Conservation (phyloP, 108 stramenopile species). For the Nitzschia putrida region DNA sequence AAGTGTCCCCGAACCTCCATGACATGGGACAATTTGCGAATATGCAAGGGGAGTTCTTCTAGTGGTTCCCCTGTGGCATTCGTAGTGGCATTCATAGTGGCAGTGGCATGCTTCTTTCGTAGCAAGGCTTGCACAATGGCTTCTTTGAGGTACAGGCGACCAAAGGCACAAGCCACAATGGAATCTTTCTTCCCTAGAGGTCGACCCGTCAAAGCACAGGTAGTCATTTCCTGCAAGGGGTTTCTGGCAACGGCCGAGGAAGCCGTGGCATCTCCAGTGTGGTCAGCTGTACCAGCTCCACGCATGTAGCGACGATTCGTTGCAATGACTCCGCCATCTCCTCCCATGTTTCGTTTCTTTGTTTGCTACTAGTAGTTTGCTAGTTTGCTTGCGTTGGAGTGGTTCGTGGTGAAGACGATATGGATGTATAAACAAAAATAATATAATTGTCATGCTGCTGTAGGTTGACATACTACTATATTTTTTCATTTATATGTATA, state of each 20-base stretch:
- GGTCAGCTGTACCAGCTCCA: constrained; percentile 74
- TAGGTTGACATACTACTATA: too few species aligned
- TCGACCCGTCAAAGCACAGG: constrained; percentile 61
- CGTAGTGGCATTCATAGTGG: not conserved
- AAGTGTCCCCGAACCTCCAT: constrained; percentile 43
- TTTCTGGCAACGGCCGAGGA: constrained; percentile 15
- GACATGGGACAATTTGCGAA: constrained; percentile 74
- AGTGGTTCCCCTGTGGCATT: constrained; percentile 5
- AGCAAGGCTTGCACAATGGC: constrained; percentile 77
- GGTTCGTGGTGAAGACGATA: not conserved
- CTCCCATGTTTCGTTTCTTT: constrained; percentile 67
- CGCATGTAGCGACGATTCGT: constrained; percentile 80
- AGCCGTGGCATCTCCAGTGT: constrained; percentile 55
- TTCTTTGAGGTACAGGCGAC: constrained; percentile 72
- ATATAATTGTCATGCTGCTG: too few species aligned
- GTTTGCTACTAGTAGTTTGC: not conserved
- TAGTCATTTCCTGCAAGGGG: constrained; percentile 43
- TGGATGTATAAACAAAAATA: too few species aligned
- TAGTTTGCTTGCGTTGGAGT: not conserved
- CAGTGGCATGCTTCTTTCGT: constrained; percentile 25
- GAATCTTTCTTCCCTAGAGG: constrained; percentile 36
- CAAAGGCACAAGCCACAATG: constrained; percentile 75
- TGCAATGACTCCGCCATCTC: constrained; percentile 87
- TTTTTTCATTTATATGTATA: too few species aligned
- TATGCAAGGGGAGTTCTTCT: constrained; percentile 34